These are phyloP conservation scores for Debaryomycetaceae sp. DNA, from an alignment of 1,139 yeast species.

Conservation along the genomic window DNA sequence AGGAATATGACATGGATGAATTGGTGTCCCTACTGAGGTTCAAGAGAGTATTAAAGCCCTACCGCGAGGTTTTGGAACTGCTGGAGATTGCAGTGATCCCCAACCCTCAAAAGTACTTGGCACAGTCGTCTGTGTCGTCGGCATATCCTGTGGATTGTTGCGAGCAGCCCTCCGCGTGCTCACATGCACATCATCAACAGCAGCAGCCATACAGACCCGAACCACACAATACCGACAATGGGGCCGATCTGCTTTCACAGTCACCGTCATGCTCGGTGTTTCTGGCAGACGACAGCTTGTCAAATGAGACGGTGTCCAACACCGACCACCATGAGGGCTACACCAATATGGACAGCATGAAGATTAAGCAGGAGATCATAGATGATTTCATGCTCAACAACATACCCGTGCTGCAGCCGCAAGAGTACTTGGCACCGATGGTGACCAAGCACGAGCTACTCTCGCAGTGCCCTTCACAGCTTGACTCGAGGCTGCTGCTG, in stretches of 20 bases:
- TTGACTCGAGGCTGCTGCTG: no score
- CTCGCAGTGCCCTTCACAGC: no score
- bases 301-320: conserved; percentile 12
- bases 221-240: conserved; percentile 2
- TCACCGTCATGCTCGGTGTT: conserved; percentile 28
- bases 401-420: conserved; percentile 18
- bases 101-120: not conserved
- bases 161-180: conserved; percentile 5
- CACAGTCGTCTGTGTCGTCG: not conserved
- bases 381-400: conserved; percentile 38
- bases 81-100: conserved; percentile 5
- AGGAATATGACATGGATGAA: conserved; percentile 20
- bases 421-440: conserved; percentile 16
- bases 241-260: conserved; percentile 19
- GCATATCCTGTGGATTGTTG: conserved; percentile 2
- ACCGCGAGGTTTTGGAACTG: conserved; percentile 12
- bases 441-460: conserved; percentile 13
- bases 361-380: conserved; percentile 38
- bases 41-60: conserved; percentile 18
- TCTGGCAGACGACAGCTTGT: conserved; percentile 23
- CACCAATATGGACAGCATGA: conserved; percentile 20
- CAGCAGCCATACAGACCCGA: no score
- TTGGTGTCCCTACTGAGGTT: conserved; percentile 21
- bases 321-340: conserved; percentile 9
- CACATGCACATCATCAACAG: conserved; percentile 4